phyloP scores from a whole-genome alignment of 225 moss, liverwort and hornwort species.

The Straminergon stramineum region DNA sequence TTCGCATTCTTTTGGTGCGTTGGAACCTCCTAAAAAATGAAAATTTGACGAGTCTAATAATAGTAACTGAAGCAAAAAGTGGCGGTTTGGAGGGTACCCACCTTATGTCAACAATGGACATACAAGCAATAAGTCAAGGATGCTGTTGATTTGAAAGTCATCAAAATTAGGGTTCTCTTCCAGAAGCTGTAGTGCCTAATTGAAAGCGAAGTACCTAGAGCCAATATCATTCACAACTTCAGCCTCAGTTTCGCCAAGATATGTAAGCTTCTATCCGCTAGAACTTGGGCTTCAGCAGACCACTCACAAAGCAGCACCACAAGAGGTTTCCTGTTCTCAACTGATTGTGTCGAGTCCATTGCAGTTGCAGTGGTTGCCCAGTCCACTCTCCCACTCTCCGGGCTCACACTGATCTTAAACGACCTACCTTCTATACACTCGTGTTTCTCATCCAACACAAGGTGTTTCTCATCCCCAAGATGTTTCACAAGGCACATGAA shows the following conservation, averaged over 20 bases:
- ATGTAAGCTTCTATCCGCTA: slow-evolving; percentile 23
- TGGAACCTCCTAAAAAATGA: too few relatives aligned
- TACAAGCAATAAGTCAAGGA: background rate
- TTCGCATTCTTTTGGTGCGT: too few relatives aligned
- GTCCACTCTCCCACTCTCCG: background rate
- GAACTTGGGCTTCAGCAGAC: slow-evolving; percentile 19
- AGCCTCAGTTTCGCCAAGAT: slow-evolving; percentile 30
- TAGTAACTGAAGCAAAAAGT: too few relatives aligned
- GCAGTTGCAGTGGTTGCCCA: background rate
- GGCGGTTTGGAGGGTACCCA: background rate
- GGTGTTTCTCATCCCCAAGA: slow-evolving; percentile 11
- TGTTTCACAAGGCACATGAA: slow-evolving; percentile 24
- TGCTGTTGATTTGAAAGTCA: background rate
- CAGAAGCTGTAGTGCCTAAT: background rate
- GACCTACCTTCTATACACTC: slow-evolving; percentile 24
- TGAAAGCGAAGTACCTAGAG: background rate
- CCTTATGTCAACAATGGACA: background rate
- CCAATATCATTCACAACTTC: slow-evolving; percentile 11
- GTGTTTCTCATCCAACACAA: slow-evolving; percentile 15
- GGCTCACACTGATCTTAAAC: slow-evolving; percentile 18
- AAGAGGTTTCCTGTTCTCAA: slow-evolving; percentile 14
- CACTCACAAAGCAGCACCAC: slow-evolving; percentile 36
- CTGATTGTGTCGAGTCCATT: background rate
- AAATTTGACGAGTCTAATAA: too few relatives aligned
- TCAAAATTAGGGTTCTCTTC: background rate